Base-by-base conservation (phyloP, 2,329 filamentous ascomycete genomes). In the Pezizomycotina sp. region DNA sequence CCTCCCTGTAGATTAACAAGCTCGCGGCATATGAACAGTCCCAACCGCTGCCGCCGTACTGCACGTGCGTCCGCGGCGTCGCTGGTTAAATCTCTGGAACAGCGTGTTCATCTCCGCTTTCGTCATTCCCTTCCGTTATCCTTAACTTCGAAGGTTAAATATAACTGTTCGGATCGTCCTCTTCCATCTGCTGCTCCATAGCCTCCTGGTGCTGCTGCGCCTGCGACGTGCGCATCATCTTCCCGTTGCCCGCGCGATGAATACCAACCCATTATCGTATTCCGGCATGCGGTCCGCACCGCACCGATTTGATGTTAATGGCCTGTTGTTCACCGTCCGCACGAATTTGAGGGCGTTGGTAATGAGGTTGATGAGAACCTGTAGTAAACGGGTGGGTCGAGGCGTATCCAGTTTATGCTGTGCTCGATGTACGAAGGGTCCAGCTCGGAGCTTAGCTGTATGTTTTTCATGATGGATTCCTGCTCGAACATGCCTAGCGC, bases 1-100 rank as follows among this genome's bases (percentile, higher is more conserved):
- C 78, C 78, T 8, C 77, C 77, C 57, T 83, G 78, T 32, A 83
- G 59, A 52, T 83, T 76, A 1, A 75, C 77, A 31, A 83, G 59
- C 49, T 78, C 77, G 27, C 77, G 66, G 4, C 72, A 80, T 51
- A 84, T 83, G 58, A 82, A 83, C 1, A 84, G 60, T 0, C 75
- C 75, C 1, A 80, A 58, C 0, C 75, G 1, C 69, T 75, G 6
- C 75, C 75, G 16, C 74, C 75, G 43, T 79, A 80, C 46, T 77
- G 71, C 2, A 79, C 72, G 51, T 80, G 74, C 0, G 74, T 79
- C 13, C 46, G 47, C 10, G 48, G 48, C 60, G 60, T 42, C 13
- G 46, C 48, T 25, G 48, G 15, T 43, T 45, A 21, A 50, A 48
- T 13, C 48, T 39, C 18, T 48, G 43, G 29, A 49, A 50, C 5